Evolutionary conservation across 495 filamentous ascomycete genomes (phyloP), one percentile per base, ranked within the genome.

Genomic region (Cercophora sp.): DNA sequence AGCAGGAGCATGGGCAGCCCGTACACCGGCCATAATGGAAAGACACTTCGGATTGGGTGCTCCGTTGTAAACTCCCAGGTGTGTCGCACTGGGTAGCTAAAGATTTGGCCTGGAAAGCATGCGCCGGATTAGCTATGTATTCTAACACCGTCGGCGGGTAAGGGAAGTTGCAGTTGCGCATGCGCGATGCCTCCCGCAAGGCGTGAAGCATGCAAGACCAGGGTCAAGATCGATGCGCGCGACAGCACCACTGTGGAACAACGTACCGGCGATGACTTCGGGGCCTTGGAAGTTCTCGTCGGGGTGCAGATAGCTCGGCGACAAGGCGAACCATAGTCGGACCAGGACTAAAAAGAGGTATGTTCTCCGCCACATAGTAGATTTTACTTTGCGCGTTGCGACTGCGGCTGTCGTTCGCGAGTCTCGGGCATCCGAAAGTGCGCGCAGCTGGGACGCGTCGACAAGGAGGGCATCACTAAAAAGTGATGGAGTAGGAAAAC

Each of bases 281-380:
- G 92, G 93, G 16, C 93, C 93, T 65, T 98, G 93, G 64, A 98
- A 98, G 70, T 96, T 89, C 76, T 98, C 93, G 71, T 98, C 93
- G 2, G 93, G 93, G 69, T 98, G 93, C 25, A 98, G 81, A 69
- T 98, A 98, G 74, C 92, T 96, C 39, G 93, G 88, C 41, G 85
- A 90, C 26, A 96, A 76, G 37, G 93, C 91, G 61, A 96, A 94
- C 77, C 94, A 97, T 54, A 96, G 79, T 63, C 94, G 87, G 58
- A 96, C 85, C 54, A 89, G 70, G 52, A 96, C 69, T 52, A 98
- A 76, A 32, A 95, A 70, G 58, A 97, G 73, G 69, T 96, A 96
- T 46, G 84, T 82, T 72, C 91, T 84, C 76, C 91, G 81, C 91
- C 89, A 96, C 93, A 96, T 96, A 61, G 55, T 61, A 54, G 44